A percentile compares a stretch with the other conserved stretches of the same genome.
These are phyloP conservation scores for Lippia alba DNA, from an alignment of 305 asterid genomes.

Conservation along the genomic window DNA sequence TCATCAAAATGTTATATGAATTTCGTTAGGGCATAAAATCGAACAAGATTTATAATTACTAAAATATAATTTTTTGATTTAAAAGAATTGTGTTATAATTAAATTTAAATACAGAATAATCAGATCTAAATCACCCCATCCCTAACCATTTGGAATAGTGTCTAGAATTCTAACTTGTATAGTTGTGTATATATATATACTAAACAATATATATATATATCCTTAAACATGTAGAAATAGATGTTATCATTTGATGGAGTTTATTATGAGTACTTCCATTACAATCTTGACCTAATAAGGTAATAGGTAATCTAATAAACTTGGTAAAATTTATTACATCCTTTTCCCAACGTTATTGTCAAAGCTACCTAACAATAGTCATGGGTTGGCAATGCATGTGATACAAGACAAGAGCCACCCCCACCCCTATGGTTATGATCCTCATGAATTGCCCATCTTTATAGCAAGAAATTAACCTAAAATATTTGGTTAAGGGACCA, in stretches of 20 bases:
- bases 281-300: not conserved
- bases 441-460: constrained; percentile 46
- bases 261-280: constrained; percentile 5
- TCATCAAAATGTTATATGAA: too few relatives aligned
- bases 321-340: constrained; percentile 25
- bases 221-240: not conserved
- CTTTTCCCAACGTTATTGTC: constrained; percentile 38
- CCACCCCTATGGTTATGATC: constrained; percentile 30
- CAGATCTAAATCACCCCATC: too few relatives aligned
- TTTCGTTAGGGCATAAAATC: too few relatives aligned
- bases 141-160: too few relatives aligned
- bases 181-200: not conserved
- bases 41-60: too few relatives aligned
- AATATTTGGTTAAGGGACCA: constrained; percentile 37
- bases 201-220: not conserved
- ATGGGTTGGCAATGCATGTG: constrained; percentile 58
- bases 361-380: constrained; percentile 44
- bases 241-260: not conserved
- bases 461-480: constrained; percentile 20
- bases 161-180: too few relatives aligned
- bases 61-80: too few relatives aligned
- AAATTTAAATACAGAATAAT: too few relatives aligned
- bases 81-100: too few relatives aligned
- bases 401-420: constrained; percentile 13
- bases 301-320: not conserved